These are phyloP conservation scores for Naganishia antarctica DNA, from an alignment of 768 basidiomycete genomes.

Conservation along the genomic window DNA sequence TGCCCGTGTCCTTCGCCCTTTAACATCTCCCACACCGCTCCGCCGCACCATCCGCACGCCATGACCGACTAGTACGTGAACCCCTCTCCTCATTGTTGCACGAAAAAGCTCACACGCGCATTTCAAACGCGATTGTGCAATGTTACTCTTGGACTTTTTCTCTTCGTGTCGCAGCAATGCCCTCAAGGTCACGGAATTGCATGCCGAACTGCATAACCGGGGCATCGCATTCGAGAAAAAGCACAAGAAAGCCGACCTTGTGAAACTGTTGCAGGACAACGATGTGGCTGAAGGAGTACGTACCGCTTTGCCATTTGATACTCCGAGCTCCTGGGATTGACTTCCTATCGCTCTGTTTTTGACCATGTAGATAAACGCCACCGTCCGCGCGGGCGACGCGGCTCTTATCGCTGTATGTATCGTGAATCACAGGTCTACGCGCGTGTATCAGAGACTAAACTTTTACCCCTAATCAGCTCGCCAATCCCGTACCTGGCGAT, in stretches of 20 bases:
- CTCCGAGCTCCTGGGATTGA: too few relatives aligned
- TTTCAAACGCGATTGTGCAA: too few relatives aligned
- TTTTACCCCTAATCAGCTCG: too few relatives aligned
- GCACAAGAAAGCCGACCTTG: conserved; percentile 25
- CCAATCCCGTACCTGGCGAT: neutral
- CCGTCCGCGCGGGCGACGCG: too few relatives aligned
- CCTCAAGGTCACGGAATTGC: conserved; percentile 18
- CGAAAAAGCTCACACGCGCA: too few relatives aligned
- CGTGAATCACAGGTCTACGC: neutral
- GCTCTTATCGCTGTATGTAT: neutral
- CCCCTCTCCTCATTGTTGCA: neutral
- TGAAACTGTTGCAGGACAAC: conserved; percentile 7
- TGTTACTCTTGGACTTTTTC: too few relatives aligned
- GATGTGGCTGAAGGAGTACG: conserved; percentile 1
- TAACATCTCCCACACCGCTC: too few relatives aligned
- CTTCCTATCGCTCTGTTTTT: too few relatives aligned
- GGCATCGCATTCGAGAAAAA: conserved; percentile 10
- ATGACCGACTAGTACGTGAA: neutral
- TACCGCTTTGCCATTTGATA: too few relatives aligned
- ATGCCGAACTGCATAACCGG: neutral
- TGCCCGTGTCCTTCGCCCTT: too few relatives aligned
- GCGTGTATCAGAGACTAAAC: neutral
- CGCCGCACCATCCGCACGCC: too few relatives aligned
- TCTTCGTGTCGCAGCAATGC: neutral
- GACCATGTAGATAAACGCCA: too few relatives aligned